Conservation (phyloP, 2,329 filamentous ascomycete genomes). For the Kalmusia sp. region DNA sequence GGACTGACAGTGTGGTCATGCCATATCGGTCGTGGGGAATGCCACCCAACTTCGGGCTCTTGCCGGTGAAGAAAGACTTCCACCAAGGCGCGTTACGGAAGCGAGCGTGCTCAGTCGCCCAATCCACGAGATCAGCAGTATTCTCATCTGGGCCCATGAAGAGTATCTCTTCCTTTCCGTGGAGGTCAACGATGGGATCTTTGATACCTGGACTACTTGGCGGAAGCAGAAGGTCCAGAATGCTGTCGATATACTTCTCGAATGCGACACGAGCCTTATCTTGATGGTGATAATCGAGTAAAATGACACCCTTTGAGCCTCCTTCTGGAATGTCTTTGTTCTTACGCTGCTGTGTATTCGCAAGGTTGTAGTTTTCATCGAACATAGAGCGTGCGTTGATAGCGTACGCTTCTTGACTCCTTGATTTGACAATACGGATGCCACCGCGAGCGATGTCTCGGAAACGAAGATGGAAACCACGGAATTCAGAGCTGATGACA, state of each 20-base stretch:
- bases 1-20: conserved; percentile 97
- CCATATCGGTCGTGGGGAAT: conserved; percentile 96
- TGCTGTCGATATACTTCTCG: conserved; percentile 99
- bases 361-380: conserved; percentile 98
- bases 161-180: conserved; percentile 94
- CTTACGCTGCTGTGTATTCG: conserved; percentile 98
- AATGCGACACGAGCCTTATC: conserved; percentile 92
- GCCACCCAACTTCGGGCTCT: conserved; percentile 92
- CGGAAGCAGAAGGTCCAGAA: conserved; percentile 90
- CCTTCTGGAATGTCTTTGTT: conserved; percentile 99
- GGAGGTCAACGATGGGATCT: conserved; percentile 94
- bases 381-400: conserved; percentile 98
- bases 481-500: conserved; percentile 94
- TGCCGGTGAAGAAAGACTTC: conserved; percentile 99
- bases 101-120: conserved; percentile 96
- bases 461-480: conserved; percentile 97
- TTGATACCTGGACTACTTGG: conserved; percentile 96
- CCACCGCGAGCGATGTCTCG: conserved; percentile 95
- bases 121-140: conserved; percentile 94
- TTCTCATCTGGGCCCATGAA: conserved; percentile 99
- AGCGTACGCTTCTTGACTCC: conserved; percentile 92
- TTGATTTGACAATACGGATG: conserved; percentile 98
- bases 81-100: conserved; percentile 92
- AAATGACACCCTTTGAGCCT: conserved; percentile 95
- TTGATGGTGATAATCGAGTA: conserved; percentile 92